These are phyloP conservation scores for Penicillium corylophilum DNA, from an alignment of 2,329 filamentous ascomycete genomes.

Conservation along the genomic window DNA sequence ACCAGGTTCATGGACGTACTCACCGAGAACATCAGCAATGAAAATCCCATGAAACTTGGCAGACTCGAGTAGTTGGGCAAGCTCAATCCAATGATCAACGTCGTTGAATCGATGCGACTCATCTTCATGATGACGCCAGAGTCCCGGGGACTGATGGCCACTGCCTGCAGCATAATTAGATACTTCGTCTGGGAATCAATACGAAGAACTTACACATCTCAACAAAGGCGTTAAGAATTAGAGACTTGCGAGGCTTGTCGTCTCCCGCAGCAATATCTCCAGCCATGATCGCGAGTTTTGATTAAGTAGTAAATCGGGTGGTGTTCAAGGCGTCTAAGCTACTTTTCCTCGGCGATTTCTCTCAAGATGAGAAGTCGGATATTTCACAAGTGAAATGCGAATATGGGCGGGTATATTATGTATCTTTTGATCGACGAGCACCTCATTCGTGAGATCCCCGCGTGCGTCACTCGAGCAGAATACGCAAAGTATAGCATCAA, in stretches of 20 bases:
- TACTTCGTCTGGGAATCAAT: not conserved
- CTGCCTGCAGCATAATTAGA: slow-evolving; percentile 34
- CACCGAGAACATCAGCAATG: slow-evolving; percentile 64
- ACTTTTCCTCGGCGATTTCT: not conserved
- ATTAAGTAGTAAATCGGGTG: not conserved
- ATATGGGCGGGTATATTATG: not conserved
- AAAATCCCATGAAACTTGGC: slow-evolving; percentile 67
- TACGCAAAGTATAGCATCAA: slow-evolving; percentile 34
- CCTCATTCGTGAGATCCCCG: slow-evolving; percentile 9
- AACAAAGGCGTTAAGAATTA: slow-evolving; percentile 54
- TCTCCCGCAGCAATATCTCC: slow-evolving; percentile 6
- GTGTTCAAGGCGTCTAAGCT: not conserved
- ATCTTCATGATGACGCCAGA: slow-evolving; percentile 66
- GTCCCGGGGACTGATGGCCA: slow-evolving; percentile 56
- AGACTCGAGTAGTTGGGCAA: slow-evolving; percentile 60
- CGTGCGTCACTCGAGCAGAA: slow-evolving; percentile 8
- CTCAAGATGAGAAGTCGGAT: not conserved
- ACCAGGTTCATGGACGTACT: no score
- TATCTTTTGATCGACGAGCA: slow-evolving; percentile 10
- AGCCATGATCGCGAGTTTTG: slow-evolving; percentile 9
- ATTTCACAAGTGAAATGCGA: not conserved
- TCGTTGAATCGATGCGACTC: slow-evolving; percentile 62
- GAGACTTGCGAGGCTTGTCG: slow-evolving; percentile 42
- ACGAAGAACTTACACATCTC: slow-evolving; percentile 43
- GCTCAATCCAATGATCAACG: slow-evolving; percentile 60